Evolutionary conservation across 192 early-diverging fungal genomes (phyloP), one percentile per base, ranked within the genome.

Genomic region (Coemansia sp.): DNA sequence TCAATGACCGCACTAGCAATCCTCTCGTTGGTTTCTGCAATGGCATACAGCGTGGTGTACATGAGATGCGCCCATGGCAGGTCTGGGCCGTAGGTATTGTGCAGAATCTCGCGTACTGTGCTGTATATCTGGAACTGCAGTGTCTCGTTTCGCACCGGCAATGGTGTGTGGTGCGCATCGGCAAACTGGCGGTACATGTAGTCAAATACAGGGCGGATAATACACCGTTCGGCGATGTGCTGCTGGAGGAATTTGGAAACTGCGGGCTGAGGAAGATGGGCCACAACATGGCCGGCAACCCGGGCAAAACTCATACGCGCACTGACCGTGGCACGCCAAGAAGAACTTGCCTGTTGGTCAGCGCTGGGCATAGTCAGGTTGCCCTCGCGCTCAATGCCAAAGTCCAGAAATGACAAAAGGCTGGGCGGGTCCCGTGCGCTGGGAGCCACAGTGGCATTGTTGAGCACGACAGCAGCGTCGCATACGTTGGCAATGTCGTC

Each of bases 61-160:
- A 60, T 64, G 38, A 52, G 43, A 10, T 71, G 60, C 2, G 54
- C 33, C 19, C 41, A 31, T 3, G 44, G 45, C 19, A 44, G 51
- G 12, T 35, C 29, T 9, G 26, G 22, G 5, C 40, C 51, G 12
- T 69, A 44, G 8, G 21, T 18, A 5, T 31, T 20, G 25, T 50
- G 17, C 51, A 71, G 47, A 20, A 52, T 26, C 19, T 71, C 56
- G 2, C 38, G 31, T 0, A 54, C 56, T 2, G 47, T 60, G 51
- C 47, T 55, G 35, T 71, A 71, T n/a, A 71, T 64, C 34, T 60
- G 56, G 29, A 71, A 71, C 60, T 71, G 67, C 27, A 64, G 41
- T 2, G 28, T 20, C 11, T 40, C 51, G 29, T 44, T 43, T 6
- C 50, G 30, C 17, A 64, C 47, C 0, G 42, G 56, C 26, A 64